Percentiles rank a stretch among this genome's conserved stretches.
Conservation (phyloP, 23 red algal genomes). For the Gracilaria caudata region DNA sequence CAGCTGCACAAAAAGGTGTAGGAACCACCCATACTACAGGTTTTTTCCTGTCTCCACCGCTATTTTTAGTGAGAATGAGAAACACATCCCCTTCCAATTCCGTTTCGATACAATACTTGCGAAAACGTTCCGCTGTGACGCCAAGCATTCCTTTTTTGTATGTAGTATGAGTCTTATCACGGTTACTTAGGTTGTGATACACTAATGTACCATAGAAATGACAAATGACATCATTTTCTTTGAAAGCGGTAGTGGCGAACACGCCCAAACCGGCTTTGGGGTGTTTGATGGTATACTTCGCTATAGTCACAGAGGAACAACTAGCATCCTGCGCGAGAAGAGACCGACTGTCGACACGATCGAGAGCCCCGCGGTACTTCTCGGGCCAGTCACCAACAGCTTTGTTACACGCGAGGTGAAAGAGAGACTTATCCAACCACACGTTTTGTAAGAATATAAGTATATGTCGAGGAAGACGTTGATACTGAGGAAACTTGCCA, state of each 20-base stretch:
- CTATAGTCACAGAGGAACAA: neutral
- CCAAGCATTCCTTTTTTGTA: constrained; percentile 30
- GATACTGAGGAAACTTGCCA: constrained; percentile 1
- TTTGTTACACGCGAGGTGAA: neutral
- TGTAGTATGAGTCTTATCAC: neutral
- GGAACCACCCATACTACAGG: constrained; percentile 1
- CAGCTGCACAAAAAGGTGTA: neutral
- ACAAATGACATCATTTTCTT: neutral
- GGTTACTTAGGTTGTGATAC: constrained; percentile 11
- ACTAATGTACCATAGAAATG: constrained; percentile 33
- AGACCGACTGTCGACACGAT: neutral
- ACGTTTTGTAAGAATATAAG: neutral
- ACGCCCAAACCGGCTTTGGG: constrained; percentile 21
- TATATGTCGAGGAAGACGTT: neutral
- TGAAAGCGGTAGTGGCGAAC: neutral
- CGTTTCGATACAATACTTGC: constrained; percentile 8
- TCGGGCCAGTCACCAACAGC: constrained; percentile 6
- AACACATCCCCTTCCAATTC: constrained; percentile 20
- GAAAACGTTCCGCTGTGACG: neutral
- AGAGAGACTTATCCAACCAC: neutral
- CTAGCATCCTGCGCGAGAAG: neutral
- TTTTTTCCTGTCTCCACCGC: neutral
- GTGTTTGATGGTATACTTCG: constrained; percentile 34
- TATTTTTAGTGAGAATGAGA: neutral
- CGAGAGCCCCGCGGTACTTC: neutral